Base-by-base conservation (phyloP, 768 basidiomycete species). In the Roridomyces roridus region DNA sequence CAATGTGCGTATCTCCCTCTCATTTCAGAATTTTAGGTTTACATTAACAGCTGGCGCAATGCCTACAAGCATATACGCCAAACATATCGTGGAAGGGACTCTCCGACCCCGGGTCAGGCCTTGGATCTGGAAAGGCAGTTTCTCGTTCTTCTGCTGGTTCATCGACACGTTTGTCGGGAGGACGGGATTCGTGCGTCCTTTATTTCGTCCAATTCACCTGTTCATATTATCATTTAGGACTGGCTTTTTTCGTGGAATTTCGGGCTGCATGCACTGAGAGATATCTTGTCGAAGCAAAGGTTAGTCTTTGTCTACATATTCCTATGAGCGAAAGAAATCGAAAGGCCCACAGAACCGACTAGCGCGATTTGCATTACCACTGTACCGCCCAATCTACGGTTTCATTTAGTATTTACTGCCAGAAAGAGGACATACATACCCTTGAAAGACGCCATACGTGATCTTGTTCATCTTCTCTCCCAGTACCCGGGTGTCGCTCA, bases 41-140 rank as follows among this genome's bases (percentile, higher is more conserved):
- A 14, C 23, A 7, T 31, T 20, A 24, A 35, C 36, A 66, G 60
- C 47, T 1, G 56, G 55, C 17, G 67, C 67, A 10, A 56, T 60
- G 62, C 39, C 60, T 18, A 55, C 60, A 2, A 45, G 44, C 10
- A 51, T 40, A 15, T 64, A 64, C 46, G 67, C 65, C 3, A 43
- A 46, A 14, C 23, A 42, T 17, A 60, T 68, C n/a, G 65, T 61
- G n/a, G 46, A 51, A 6, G 59, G 66, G 36, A 51, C 48, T n/a
- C 57, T 68, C 24, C 53, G 48, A 23, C 52, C 29, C n/a, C 42
- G 25, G 21, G 46, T 57, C 21, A 53, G 48, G 31, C 49, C 57
- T 4, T 68, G 62, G 65, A 55, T 60, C 45, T 68, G 67, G 67
- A 44, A 43, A 3, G 67, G 65, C 21, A 55, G 47, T 18, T 51